A percentile compares a stretch with the other conserved stretches of the same genome.
Conservation (phyloP, 2,329 filamentous ascomycete genomes). For the Exophiala calicioides region DNA sequence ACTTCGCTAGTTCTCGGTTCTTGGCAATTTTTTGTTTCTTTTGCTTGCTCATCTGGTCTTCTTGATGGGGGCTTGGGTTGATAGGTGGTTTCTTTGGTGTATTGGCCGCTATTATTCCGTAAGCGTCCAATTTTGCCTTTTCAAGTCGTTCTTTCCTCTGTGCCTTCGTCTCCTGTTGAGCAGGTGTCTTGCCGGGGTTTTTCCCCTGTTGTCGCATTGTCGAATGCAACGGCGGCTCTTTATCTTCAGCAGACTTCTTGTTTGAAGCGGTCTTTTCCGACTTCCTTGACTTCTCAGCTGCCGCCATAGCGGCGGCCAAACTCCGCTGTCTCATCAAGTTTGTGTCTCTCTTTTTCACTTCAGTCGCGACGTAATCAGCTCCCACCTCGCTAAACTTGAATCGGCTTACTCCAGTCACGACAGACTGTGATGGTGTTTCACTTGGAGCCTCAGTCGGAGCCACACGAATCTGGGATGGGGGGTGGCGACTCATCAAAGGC, state of each 20-base stretch:
- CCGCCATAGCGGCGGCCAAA: conserved; percentile 9
- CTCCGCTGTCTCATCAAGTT: conserved; percentile 10
- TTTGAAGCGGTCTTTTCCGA: conserved; percentile 3
- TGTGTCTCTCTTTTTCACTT: conserved; percentile 7
- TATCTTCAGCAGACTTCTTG: conserved; percentile 15
- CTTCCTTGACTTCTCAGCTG: conserved; percentile 7
- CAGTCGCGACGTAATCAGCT: conserved; percentile 11
- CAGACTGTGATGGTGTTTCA: conserved; percentile 1
- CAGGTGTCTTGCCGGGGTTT: conserved; percentile 25
- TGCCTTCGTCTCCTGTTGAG: conserved; percentile 20
- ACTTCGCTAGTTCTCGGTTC: conserved; percentile 16
- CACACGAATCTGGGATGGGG: not conserved
- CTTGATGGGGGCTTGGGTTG: not conserved
- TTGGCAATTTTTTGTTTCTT: conserved; percentile 20
- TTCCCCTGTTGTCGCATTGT: conserved; percentile 25
- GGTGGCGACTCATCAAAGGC: not conserved
- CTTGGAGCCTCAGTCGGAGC: not conserved
- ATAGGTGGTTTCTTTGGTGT: conserved; percentile 1
- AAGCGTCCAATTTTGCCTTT: conserved; percentile 17
- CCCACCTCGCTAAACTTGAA: conserved; percentile 20
- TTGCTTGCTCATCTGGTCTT: conserved; percentile 21
- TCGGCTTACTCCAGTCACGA: conserved; percentile 2
- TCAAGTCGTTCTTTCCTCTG: conserved; percentile 11
- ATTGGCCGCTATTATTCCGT: conserved; percentile 12
- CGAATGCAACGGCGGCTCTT: conserved; percentile 13